Evolutionary conservation across 1,139 yeast genomes (phyloP), one percentile per base, ranked within the genome.

Genomic region (Candida sp.): DNA sequence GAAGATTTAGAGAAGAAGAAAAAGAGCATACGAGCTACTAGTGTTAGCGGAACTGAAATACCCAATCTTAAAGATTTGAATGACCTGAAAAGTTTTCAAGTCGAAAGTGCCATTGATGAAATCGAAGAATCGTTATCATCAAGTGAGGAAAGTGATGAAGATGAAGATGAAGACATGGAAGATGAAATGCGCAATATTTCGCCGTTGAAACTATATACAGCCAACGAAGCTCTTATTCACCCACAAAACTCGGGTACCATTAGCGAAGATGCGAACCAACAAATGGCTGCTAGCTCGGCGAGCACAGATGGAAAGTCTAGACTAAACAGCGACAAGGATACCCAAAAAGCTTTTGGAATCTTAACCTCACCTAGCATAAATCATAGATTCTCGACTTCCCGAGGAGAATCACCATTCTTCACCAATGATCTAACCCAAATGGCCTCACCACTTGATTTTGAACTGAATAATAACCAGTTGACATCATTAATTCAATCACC

Each of bases 121-220:
- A 35, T 35, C n/a, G 39, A 42, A 6, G 46, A 48, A 22, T 45
- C 49, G 6, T 49, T 43, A 5, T 42, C 50, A 9, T 48, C 61
- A 15, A 54, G 64, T 45, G 73, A 70, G 38, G 73, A 68, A 46
- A 63, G 69, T 51, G 73, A 64, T 41, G 73, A 60, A 29, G 76
- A 68, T 44, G 46, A 41, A 5, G 76, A 68, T 44, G 46, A 41
- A 5, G 53, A 47, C 35, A 51, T 48, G 19, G 47, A 42, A 12
- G 53, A 51, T 30, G 49, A 49, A 33, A 51, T 57, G 29, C 45
- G 49, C 15, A 49, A 53, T 39, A 56, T 63, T 2, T 61, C 70
- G 0, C 68, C 73, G 0, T 53, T 68, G 39, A 64, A 56, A 43
- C 55, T 69, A 33, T 68, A 68, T 45, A 63, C 62, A 1, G 51